phyloP scores from a whole-genome alignment of 139 green algal species.

The Chlorella sp. region DNA sequence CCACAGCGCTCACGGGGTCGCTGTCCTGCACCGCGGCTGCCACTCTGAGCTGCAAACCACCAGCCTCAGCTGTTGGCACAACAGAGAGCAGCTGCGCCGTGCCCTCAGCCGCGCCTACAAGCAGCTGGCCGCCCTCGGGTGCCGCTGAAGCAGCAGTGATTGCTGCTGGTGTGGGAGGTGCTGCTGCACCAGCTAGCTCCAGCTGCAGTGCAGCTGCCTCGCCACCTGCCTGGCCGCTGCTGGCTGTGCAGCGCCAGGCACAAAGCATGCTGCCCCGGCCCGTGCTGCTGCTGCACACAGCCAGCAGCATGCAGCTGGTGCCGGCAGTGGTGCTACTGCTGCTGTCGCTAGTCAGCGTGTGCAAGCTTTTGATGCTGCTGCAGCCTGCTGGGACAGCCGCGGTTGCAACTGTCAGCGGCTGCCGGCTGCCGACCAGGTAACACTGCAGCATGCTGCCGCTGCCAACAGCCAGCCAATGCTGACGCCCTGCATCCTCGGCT shows the following conservation, averaged over 20 bases:
- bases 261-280: not conserved
- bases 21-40: conserved; percentile 13
- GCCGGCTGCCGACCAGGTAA: not conserved
- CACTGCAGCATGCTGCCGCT: conserved; percentile 28
- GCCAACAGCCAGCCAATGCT: conserved; percentile 18
- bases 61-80: not conserved
- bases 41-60: not conserved
- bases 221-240: too few relatives aligned
- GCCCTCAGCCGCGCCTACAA: not conserved
- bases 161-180: not conserved
- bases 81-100: not conserved
- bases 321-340: not conserved
- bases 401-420: not conserved
- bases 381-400: conserved; percentile 9
- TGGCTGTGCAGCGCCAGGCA: not conserved
- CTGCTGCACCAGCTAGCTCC: not conserved
- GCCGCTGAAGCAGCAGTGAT: not conserved
- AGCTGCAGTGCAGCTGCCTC: not conserved
- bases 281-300: conserved; percentile 6
- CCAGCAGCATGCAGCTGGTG: not conserved
- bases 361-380: conserved; percentile 12
- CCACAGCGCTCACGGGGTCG: not conserved
- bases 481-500: not conserved
- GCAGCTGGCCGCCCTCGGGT: not conserved
- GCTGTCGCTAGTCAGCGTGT: not conserved